Evolutionary conservation across 495 filamentous ascomycete genomes (phyloP), one percentile per base, ranked within the genome.

Genomic region (Hypoxylon intermedium): DNA sequence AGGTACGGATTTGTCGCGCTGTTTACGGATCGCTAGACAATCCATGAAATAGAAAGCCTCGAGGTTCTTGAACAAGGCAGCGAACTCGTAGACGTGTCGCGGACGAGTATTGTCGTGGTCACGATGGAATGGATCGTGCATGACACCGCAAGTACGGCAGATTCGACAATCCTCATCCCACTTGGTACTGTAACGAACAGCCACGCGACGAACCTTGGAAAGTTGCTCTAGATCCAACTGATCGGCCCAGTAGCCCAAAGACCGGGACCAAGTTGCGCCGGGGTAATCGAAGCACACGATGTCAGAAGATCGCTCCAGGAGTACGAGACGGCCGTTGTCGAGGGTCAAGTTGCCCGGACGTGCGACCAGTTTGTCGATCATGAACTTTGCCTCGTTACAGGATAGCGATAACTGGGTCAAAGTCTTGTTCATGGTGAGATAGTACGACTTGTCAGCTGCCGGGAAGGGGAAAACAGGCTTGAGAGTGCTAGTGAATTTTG

Each of bases 41-140:
- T 73, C 70, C 31, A 73, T 58, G 28, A 73, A 73, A 40, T 71
- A 71, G 52, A 73, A 73, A 1, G 60, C 57, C 33, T 69, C 63
- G 16, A 73, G 55, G 21, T 71, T 71, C 24, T 67, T 67, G 57
- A 71, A 71, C n/a, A 71, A 23, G 12, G 70, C 63, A 6, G 69
- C 66, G 21, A 73, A 71, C 49, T 73, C 59, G 50, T 63, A 71
- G 2, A 64, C 63, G 24, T 71, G 68, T 16, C 46, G 54, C 3
- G 70, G 70, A 28, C 58, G 59, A 1, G 57, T 47, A 21, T 54
- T 23, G 12, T 53, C 53, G 31, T 69, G 66, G 16, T 56, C 45
- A 6, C 53, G 70, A 28, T 53, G 49, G 12, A 54, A 44, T 4
- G 7, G 4, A 16, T 49, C 49, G 31, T 58, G 60, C 1, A 64